A percentile compares a stretch with the other conserved stretches of the same genome.
Evolutionary conservation across 192 early-diverging fungal species (phyloP).

Genomic region (Coemansia sp.): DNA sequence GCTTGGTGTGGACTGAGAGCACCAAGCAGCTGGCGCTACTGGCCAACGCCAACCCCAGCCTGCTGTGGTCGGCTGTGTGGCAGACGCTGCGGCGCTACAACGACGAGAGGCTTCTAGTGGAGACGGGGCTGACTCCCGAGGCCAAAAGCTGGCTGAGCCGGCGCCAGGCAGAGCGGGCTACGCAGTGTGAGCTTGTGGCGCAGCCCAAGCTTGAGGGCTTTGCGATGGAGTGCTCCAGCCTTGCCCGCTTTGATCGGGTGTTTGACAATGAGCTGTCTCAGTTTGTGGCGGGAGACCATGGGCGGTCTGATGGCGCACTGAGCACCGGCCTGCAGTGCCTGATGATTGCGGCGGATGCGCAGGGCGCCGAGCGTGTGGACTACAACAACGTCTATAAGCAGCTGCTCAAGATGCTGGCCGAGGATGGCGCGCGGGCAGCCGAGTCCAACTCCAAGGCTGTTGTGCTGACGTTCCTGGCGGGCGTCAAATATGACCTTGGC

Average conservation of each 20-base stretch:
- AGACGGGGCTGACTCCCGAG: slow-evolving; percentile 40
- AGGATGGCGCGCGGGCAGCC: slow-evolving; percentile 55
- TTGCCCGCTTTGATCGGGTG: slow-evolving; percentile 25
- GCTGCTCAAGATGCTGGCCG: slow-evolving; percentile 58
- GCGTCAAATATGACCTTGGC: slow-evolving; percentile 32
- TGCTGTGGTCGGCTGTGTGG: slow-evolving; percentile 63
- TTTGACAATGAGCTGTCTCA: slow-evolving; percentile 4
- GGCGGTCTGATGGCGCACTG: neutral
- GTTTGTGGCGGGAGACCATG: neutral
- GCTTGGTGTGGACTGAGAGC: slow-evolving; percentile 77
- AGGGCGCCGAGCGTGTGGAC: slow-evolving; percentile 55
- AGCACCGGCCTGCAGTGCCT: slow-evolving; percentile 2
- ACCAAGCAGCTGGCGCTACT: slow-evolving; percentile 55
- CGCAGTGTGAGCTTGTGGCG: slow-evolving; percentile 1
- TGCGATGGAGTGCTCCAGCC: slow-evolving; percentile 31
- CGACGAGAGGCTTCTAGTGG: slow-evolving; percentile 56
- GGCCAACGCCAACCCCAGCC: slow-evolving; percentile 49
- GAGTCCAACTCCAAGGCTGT: slow-evolving; percentile 62
- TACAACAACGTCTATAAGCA: slow-evolving; percentile 65
- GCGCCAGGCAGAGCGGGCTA: slow-evolving; percentile 3
- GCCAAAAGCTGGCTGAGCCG: slow-evolving; percentile 26
- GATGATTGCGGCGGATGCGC: slow-evolving; percentile 10
- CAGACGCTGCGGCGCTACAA: slow-evolving; percentile 55
- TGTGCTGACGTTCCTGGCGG: slow-evolving; percentile 61
- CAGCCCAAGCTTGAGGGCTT: slow-evolving; percentile 36